Evolutionary conservation across 1,284 basidiomycete species (phyloP).

Genomic region (Cutaneotrichosporon sp.): DNA sequence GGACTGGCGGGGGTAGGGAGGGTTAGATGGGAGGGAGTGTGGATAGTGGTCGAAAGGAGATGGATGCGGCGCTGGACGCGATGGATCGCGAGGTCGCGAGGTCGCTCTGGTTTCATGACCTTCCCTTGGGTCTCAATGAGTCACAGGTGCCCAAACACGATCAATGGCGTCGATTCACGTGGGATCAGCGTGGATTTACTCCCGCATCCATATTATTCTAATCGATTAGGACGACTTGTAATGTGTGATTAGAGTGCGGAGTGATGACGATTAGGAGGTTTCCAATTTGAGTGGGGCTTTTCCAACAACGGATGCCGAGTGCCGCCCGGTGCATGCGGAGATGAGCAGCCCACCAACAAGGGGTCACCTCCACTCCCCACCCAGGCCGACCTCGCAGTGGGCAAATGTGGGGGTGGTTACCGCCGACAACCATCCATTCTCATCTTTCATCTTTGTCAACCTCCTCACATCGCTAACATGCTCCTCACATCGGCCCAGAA

Average conservation of each 20-base stretch:
- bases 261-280: conserved; percentile 1
- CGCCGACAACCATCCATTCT: not conserved
- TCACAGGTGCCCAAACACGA: not conserved
- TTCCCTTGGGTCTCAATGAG: too few species aligned
- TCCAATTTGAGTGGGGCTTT: conserved; percentile 3
- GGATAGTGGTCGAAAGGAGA: not conserved
- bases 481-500: conserved; percentile 13
- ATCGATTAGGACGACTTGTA: too few species aligned
- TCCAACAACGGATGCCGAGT: conserved; percentile 3
- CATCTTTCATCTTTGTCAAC: not conserved
- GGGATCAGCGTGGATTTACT: not conserved
- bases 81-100: too few species aligned
- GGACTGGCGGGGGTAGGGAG: too few species aligned
- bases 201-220: not conserved
- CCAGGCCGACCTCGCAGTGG: too few species aligned
- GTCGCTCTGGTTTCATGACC: not conserved
- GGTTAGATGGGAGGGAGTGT: too few species aligned
- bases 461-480: conserved; percentile 11
- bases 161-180: not conserved
- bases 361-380: not conserved
- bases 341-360: not conserved
- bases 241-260: not conserved
- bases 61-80: not conserved
- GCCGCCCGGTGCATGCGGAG: not conserved
- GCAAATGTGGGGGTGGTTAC: not conserved